Base-by-base conservation (phyloP, 2,329 filamentous ascomycete genomes). In the Apiospora sp. region DNA sequence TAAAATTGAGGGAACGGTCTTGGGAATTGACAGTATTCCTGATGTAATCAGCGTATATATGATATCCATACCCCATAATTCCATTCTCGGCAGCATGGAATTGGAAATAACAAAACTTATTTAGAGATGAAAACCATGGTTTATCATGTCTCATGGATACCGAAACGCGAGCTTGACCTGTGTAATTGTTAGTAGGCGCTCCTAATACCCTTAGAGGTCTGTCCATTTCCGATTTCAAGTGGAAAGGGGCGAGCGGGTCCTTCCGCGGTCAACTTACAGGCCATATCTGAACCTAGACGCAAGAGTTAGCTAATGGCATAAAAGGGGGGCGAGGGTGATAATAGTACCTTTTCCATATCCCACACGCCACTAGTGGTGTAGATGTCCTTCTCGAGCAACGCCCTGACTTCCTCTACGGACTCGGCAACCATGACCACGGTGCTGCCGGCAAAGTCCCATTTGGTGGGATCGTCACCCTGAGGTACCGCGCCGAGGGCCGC, bases 341-440 rank as follows among this genome's bases (percentile, higher is more conserved):
- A n/a, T 61, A 79, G 78, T 74, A 90, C 90, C 77, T 93, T 93
- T 48, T 91, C 88, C 73, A 93, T 80, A 85, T 98, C 94, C 95
- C 95, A 98, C 12, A 97, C 94, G 0, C 91, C 93, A 61, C 83
- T 86, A 73, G 84, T 87, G 13, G 87, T 86, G 83, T 97, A 98
- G 13, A 95, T 85, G 83, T 98, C 95, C 68, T 89, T 87, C 81
- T 88, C 89, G 67, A 98, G 81, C 70, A 88, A 79, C 77, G 92
- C 88, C 54, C 92, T 80, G 2, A 94, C 89, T 80, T 94, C 92
- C 75, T 95, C 92, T 77, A 88, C 90, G 12, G 87, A 91, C 74
- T 90, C 88, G 10, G 93, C 94, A 43, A 89, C 82, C 51, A 90
- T 85, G 41, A 97, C 86, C 78, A 96, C 84, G 24, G 91, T 89